Base-by-base conservation (phyloP, 2,329 filamentous ascomycete species). In the Albophoma yamanashiensis region DNA sequence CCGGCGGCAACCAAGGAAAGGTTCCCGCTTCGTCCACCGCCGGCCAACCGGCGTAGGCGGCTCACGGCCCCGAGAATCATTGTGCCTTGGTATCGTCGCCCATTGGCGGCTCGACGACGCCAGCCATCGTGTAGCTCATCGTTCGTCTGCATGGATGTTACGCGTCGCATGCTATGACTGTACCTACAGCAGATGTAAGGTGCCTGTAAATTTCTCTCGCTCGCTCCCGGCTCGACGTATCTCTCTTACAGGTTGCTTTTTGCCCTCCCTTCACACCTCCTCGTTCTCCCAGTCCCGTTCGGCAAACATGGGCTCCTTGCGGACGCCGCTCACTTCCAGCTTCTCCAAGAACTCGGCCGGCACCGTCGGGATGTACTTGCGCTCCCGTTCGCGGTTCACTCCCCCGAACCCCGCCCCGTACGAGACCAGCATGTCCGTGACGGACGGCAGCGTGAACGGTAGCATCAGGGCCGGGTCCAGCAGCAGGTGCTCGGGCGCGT, bases 341-440 rank as follows among this genome's bases (percentile, higher is more conserved):
- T 92, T 96, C 62, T 88, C 86, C 62, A 99, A 78, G 70, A 97
- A 96, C 75, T 99, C 94, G 0, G 92, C 88, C 22, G 94, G 93
- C 58, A 99, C 90, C 0, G 91, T 96, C 2, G 94, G 94, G 55
- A 96, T 95, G 72, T 99, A 99, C 75, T 96, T 96, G 65, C 91
- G 82, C 73, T 95, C 94, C 60, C 92, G 82, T 74, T 97, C 94
- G 63, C 89, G 83, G 75, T 99, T 96, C 55, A 94, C 79, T 0
- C 94, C 94, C 6, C 94, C 94, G 69, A 97, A 94, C 0, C 94
- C 94, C 15, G 94, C 92, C 0, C 94, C 94, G 69, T 95, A 99
- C 65, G 88, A 93, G 56, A 99, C 85, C 56, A 97, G 82, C 94
- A 99, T 99, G 73, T 99, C 94, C 34, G 92, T 97, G 60, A 91